phyloP scores from a whole-genome alignment of 441 rosid genomes.

The Erodium chrysanthum region DNA sequence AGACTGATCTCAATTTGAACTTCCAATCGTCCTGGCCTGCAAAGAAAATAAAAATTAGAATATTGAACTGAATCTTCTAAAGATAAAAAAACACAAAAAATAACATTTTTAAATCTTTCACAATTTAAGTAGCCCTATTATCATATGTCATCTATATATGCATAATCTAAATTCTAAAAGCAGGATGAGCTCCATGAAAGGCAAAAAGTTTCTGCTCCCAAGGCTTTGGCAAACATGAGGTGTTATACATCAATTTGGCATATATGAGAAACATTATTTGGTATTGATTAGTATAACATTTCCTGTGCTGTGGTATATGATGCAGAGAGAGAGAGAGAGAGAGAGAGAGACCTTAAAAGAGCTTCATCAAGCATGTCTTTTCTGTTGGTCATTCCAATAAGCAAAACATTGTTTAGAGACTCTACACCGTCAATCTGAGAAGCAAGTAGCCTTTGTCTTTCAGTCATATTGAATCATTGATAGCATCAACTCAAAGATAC shows the following conservation, averaged over 20 bases:
- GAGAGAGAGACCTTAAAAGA: slow-evolving; percentile 60
- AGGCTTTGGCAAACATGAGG: neutral
- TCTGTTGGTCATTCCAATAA: slow-evolving; percentile 98
- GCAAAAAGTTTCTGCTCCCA: neutral
- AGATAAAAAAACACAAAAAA: slow-evolving; percentile 7
- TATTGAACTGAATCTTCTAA: slow-evolving; percentile 4
- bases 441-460: slow-evolving; percentile 18
- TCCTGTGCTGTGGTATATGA: neutral
- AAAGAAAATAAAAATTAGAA: slow-evolving; percentile 12
- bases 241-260: neutral
- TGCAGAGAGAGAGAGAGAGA: slow-evolving; percentile 21
- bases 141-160: neutral
- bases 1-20: slow-evolving; percentile 99
- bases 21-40: slow-evolving; percentile 91
- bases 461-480: slow-evolving; percentile 18
- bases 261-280: neutral
- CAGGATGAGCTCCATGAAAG: neutral
- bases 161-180: neutral
- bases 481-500: too few relatives aligned
- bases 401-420: slow-evolving; percentile 91
- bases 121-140: neutral
- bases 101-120: neutral
- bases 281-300: slow-evolving; percentile 12
- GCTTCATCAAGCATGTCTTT: slow-evolving; percentile 98
- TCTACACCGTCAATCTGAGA: slow-evolving; percentile 98